Evolutionary conservation across 179 eudicot genomes (phyloP).

Genomic region (Vitellaria paradoxa): DNA sequence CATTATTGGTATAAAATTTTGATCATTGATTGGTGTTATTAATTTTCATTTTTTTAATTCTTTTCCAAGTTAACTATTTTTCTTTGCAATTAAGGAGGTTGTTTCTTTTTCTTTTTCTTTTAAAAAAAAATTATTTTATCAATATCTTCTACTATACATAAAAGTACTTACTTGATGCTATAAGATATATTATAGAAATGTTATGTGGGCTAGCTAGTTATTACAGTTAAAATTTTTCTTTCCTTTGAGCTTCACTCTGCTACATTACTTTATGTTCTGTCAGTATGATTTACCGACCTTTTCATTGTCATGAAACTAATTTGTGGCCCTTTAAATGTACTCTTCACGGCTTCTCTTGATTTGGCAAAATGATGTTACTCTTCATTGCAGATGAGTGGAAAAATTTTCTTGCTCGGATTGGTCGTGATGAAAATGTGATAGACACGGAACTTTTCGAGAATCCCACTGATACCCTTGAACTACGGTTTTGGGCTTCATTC

Average conservation of each 20-base stretch:
- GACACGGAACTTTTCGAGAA: conserved; percentile 78
- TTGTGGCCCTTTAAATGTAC: background rate
- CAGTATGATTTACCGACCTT: background rate
- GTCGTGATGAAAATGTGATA: conserved; percentile 76
- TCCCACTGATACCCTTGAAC: conserved; percentile 76
- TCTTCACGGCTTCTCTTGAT: background rate
- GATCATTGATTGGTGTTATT: no score
- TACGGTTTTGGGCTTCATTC: conserved; percentile 97
- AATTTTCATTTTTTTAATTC: background rate
- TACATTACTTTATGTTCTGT: background rate
- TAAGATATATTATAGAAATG: background rate
- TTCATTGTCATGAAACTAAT: background rate
- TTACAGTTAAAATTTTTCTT: background rate
- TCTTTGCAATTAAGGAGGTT: no score
- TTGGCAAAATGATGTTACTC: conserved; percentile 11
- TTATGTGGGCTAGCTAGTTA: background rate
- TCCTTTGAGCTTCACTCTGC: background rate
- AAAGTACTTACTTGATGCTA: background rate
- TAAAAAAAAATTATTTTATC: no score
- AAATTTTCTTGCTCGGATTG: conserved; percentile 93
- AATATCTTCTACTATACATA: no score
- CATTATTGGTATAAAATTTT: background rate
- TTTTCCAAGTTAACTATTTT: no score
- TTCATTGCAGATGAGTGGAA: conserved; percentile 83
- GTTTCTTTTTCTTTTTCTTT: no score